Evolutionary conservation across 139 green algal genomes (phyloP), one percentile per base, ranked within the genome.

Genomic region (Picochlorum sp.): DNA sequence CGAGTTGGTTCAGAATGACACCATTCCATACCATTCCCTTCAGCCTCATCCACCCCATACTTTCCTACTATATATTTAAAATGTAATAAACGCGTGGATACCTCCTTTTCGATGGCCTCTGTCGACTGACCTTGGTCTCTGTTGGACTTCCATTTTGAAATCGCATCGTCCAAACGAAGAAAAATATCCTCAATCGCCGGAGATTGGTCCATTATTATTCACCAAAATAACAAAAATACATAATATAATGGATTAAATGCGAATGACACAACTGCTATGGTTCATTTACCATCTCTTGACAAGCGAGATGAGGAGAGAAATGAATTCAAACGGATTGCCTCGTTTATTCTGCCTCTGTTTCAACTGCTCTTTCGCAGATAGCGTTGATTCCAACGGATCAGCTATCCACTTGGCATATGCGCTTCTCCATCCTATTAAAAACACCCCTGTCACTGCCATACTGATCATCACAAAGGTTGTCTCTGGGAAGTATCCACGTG

Each of bases 351-450:
- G 64, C 38, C 73, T 73, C 56, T 51, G 54, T 8, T 24, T 58
- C 16, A 72, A 49, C 41, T 65, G 37, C 65, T 78, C 50, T 26
- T 20, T 41, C 4, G 38, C 62, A 1, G 69, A 69, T 24, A 1
- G 32, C 28, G 32, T 57, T 2, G 41, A 49, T 11, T 61, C 45
- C 18, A 59, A 49, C 30, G 72, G 66, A 63, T 71, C 64, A 15
- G 77, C 62, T 0, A 73, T 81, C 11, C 50, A 28, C 2, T 74
- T 79, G 23, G 83, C 81, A 21, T 85, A 61, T 2, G 62, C 78
- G 6, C 81, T 50, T 13, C 86, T 65, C 81, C 83, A 92, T 59
- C 85, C 83, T 16, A 90, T 44, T 21, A 95, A 77, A 24, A 91
- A 56, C 38, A 87, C 80, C 0, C 16, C 69, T 5, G 79, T 95